Base-by-base conservation (phyloP, 2,329 filamentous ascomycete species). In the Penicillium sp. region DNA sequence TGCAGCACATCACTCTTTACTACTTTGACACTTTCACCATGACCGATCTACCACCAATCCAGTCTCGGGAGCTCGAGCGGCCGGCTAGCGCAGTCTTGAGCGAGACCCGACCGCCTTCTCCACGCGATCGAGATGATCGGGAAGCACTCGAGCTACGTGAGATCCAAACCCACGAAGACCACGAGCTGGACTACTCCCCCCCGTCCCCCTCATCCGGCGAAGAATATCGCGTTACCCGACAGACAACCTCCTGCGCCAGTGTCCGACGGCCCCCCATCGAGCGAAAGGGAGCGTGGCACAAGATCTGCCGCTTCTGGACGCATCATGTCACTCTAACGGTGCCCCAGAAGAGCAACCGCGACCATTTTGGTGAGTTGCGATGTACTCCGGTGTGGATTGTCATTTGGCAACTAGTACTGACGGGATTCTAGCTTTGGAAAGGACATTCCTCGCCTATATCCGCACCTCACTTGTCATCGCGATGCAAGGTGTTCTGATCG, bases 261-360 rank as follows among this genome's bases (percentile, higher is more conserved):
- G 47, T 52, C 37, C 53, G 38, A 8, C 46, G 44, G 25, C 25
- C 28, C 32, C 49, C 52, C 44, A 44, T 44, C 31, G 23, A 54
- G 15, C 46, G 49, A 12, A 58, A 59, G 76, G 84, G 25, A 84
- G 86, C 1, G 66, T 75, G 13, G 81, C 83, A 24, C 78, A 81
- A 57, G 88, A 90, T 72, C 74, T 82, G 49, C 82, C 92, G 63
- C 81, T 97, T 37, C 93, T 98, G 71, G 89, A 86, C 55, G 84
- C 95, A 70, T n/a, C 50, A 72, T 55, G 65, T 74, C 6, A 64
- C 61, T 4, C 41, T 73, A 53, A 67, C 64, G 0, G 70, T 73
- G 12, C 55, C 68, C 9, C 68, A 71, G 44, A 70, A 70, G 50
- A 68, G 62, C 24, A 72, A 72, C 55, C 64, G 71, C 3, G 71